These are phyloP conservation scores for Mucor saturninus DNA, from an alignment of 371 early-diverging fungal genomes.

Conservation along the genomic window DNA sequence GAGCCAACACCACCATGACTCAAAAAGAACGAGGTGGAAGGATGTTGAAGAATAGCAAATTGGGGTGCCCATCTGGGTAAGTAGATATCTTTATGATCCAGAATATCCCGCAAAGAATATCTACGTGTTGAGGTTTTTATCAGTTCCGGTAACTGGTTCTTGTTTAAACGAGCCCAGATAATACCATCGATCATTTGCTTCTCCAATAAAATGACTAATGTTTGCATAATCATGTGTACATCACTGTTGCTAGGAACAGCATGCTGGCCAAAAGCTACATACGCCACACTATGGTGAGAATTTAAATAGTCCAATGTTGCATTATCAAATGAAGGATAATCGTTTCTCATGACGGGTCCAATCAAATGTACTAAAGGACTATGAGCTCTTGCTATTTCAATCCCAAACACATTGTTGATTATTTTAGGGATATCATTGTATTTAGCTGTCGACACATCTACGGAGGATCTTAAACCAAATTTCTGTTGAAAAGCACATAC, in stretches of 20 bases:
- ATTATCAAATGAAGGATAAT: slow-evolving; percentile 23
- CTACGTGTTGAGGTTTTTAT: background rate
- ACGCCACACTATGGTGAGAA: slow-evolving; percentile 26
- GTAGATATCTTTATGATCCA: slow-evolving; percentile 9
- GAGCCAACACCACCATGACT: slow-evolving; percentile 46
- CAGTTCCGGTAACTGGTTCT: background rate
- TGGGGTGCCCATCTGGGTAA: slow-evolving; percentile 41
- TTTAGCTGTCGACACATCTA: background rate
- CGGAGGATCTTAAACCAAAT: background rate
- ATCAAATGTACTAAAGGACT: slow-evolving; percentile 36
- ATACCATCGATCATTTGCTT: slow-evolving; percentile 33
- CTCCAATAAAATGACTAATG: slow-evolving; percentile 19
- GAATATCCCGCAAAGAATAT: background rate
- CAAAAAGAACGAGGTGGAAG: slow-evolving; percentile 36
- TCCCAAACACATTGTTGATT: slow-evolving; percentile 29
- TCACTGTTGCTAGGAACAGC: slow-evolving; percentile 5
- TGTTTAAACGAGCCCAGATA: slow-evolving; percentile 32
- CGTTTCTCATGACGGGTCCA: slow-evolving; percentile 29
- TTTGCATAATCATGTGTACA: slow-evolving; percentile 23
- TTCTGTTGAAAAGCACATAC: background rate
- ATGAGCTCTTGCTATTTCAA: slow-evolving; percentile 32
- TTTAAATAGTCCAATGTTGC: slow-evolving; percentile 20
- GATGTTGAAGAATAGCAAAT: slow-evolving; percentile 41
- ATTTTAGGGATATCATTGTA: slow-evolving; percentile 20
- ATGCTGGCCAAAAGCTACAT: slow-evolving; percentile 44